A percentile compares a stretch with the other conserved stretches of the same genome.
Evolutionary conservation across 495 filamentous ascomycete species (phyloP).

Genomic region (Podospora appendiculata): DNA sequence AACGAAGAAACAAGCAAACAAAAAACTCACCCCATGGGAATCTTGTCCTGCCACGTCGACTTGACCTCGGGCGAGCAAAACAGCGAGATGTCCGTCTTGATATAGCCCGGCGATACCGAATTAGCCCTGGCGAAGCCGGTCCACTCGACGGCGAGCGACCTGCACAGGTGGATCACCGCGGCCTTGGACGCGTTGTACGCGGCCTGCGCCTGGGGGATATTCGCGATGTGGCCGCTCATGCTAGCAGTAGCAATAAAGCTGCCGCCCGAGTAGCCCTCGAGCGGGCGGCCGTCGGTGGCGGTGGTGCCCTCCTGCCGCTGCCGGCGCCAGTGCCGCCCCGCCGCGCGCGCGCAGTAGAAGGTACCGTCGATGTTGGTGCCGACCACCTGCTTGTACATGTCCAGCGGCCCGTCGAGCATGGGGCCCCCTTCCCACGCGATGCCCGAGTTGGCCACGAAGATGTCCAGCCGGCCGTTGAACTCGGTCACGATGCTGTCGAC

Average conservation of each 20-base stretch:
- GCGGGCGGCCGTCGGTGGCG: slow-evolving; percentile 50
- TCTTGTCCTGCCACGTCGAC: slow-evolving; percentile 70
- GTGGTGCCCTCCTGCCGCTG: slow-evolving; percentile 59
- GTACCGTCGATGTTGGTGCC: slow-evolving; percentile 73
- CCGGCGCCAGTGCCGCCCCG: slow-evolving; percentile 56
- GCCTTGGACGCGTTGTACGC: slow-evolving; percentile 88
- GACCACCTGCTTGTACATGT: slow-evolving; percentile 62
- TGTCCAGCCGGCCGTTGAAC: slow-evolving; percentile 66
- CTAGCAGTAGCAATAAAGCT: slow-evolving; percentile 74
- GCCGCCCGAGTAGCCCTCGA: slow-evolving; percentile 58
- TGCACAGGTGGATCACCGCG: slow-evolving; percentile 77
- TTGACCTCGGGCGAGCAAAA: slow-evolving; percentile 67
- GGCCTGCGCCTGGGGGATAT: slow-evolving; percentile 78
- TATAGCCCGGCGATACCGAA: slow-evolving; percentile 79
- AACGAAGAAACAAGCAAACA: not conserved
- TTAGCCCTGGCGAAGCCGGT: slow-evolving; percentile 78
- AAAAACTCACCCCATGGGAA: slow-evolving; percentile 63
- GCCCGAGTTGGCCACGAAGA: slow-evolving; percentile 76
- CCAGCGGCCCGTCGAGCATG: slow-evolving; percentile 56
- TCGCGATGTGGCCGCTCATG: slow-evolving; percentile 82
- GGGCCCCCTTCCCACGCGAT: slow-evolving; percentile 65
- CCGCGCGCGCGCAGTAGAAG: slow-evolving; percentile 73
- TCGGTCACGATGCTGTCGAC: slow-evolving; percentile 55
- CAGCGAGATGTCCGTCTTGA: slow-evolving; percentile 71
- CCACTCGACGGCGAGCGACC: slow-evolving; percentile 80